Base-by-base conservation (phyloP, 2,329 filamentous ascomycete genomes). In the Aspergillus terreus region DNA sequence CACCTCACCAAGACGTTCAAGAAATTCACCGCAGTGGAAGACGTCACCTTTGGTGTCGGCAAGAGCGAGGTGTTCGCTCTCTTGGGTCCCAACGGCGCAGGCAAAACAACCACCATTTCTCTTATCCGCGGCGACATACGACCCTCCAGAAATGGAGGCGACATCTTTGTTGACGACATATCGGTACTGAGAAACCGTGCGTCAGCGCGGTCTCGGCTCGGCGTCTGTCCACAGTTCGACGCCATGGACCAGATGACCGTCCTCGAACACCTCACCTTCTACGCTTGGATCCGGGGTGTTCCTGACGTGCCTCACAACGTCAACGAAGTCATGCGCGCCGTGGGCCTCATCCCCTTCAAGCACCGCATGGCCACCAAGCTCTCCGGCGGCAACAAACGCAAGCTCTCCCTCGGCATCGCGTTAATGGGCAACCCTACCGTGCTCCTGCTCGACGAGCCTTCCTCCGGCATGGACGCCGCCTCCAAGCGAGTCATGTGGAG, bases 401-500 rank as follows among this genome's bases (percentile, higher is more conserved):
- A 96, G 71, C 76, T 97, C 1, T 90, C 84, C 15, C 80, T 96
- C 0, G 92, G 88, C 3, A 95, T 96, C 50, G 92, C 92, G 0
- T 76, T 97, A 1, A 95, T 96, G 81, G 92, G 92, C 4, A 95
- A 96, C 61, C 92, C 92, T 0, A 83, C 85, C 0, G 91, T 96
- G 0, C 76, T 97, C 1, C 78, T 96, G 0, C 84, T 96, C 2
- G 92, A 97, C 63, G 92, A 96, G 66, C 92, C 92, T 0, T 88
- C 83, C 0, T 91, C 86, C 0, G 91, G 92, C 0, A 88, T 96
- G 75, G 92, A 97, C 62, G 91, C 92, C 0, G 90, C 90, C 0
- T 87, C 90, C 0, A 96, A 96, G 70, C 82, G 92, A 40, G 82
- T 95, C 58, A 95, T 97, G 88, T 96, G 92, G 92, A 83, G 83